These are phyloP conservation scores for Bathelium albidoporum DNA, from an alignment of 495 filamentous ascomycete genomes.

Conservation along the genomic window DNA sequence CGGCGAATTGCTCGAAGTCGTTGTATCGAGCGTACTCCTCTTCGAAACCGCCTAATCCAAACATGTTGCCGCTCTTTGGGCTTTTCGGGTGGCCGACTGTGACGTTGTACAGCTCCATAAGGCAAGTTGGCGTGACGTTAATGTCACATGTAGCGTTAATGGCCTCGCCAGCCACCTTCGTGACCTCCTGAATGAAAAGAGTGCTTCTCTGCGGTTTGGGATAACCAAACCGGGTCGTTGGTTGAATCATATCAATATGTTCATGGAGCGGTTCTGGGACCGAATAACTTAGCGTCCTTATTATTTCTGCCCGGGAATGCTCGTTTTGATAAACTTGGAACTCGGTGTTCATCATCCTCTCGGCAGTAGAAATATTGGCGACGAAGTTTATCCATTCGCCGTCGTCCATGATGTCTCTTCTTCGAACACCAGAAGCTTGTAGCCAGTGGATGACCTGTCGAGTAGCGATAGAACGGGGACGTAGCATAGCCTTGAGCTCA, in stretches of 20 bases:
- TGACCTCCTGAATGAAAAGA: slow-evolving; percentile 13
- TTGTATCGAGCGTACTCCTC: slow-evolving; percentile 31
- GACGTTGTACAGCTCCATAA: slow-evolving; percentile 52
- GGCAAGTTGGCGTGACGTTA: slow-evolving; percentile 47
- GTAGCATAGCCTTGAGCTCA: slow-evolving; percentile 27
- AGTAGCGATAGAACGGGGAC: slow-evolving; percentile 17
- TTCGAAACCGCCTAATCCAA: slow-evolving; percentile 43
- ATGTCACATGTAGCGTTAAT: slow-evolving; percentile 37
- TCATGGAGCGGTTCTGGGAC: slow-evolving; percentile 45
- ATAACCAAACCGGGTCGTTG: slow-evolving; percentile 49
- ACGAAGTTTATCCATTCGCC: slow-evolving; percentile 30
- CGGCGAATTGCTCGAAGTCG: slow-evolving; percentile 26
- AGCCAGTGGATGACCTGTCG: slow-evolving; percentile 25
- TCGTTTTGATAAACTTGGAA: slow-evolving; percentile 25
- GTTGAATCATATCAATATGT: slow-evolving; percentile 48
- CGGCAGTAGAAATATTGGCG: slow-evolving; percentile 23
- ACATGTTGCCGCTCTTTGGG: slow-evolving; percentile 38
- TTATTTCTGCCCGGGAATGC: slow-evolving; percentile 14
- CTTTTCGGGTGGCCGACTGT: slow-evolving; percentile 38
- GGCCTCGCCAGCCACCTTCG: slow-evolving; percentile 9
- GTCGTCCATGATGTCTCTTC: slow-evolving; percentile 22
- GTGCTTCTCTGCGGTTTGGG: slow-evolving; percentile 22
- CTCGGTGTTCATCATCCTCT: slow-evolving; percentile 28
- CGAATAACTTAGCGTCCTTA: slow-evolving; percentile 52
- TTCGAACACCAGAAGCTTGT: slow-evolving; percentile 16